phyloP scores from a whole-genome alignment of 192 early-diverging fungal genomes.

The Linnemannia zychae region DNA sequence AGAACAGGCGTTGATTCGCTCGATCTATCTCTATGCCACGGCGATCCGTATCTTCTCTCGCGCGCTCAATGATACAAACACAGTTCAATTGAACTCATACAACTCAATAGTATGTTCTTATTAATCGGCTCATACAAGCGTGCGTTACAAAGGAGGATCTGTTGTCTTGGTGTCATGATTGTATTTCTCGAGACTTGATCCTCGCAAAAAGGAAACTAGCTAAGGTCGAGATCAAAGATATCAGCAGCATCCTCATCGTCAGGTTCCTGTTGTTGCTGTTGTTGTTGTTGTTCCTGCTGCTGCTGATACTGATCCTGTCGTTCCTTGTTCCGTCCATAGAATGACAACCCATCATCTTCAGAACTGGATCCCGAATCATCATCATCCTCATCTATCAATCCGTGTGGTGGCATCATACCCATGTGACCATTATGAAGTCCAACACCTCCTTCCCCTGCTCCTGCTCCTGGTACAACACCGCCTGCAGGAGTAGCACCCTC shows the following conservation, averaged over 20 bases:
- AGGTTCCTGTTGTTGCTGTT: constrained; percentile 23
- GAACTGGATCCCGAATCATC: constrained; percentile 48
- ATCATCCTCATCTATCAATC: constrained; percentile 28
- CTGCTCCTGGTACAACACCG: constrained; percentile 1
- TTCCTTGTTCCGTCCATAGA: constrained; percentile 22
- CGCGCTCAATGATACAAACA: background rate
- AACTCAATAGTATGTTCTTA: no score
- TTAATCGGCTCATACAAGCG: no score
- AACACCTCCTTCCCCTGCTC: background rate
- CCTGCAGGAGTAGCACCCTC: background rate
- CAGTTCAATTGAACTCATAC: background rate
- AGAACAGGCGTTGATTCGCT: background rate
- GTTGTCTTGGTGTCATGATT: no score
- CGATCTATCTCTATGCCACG: background rate
- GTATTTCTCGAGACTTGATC: no score
- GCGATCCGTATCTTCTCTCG: background rate
- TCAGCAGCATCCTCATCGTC: constrained; percentile 19
- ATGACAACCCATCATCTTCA: constrained; percentile 29
- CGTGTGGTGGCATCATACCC: constrained; percentile 16
- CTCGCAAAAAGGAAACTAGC: background rate
- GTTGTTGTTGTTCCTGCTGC: constrained; percentile 29
- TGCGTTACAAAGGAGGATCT: no score
- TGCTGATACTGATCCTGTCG: constrained; percentile 19
- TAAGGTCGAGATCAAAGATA: constrained; percentile 30
- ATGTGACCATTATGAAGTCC: background rate